phyloP scores from a whole-genome alignment of 1,284 basidiomycete species.

The Ustilago xerochloae region DNA sequence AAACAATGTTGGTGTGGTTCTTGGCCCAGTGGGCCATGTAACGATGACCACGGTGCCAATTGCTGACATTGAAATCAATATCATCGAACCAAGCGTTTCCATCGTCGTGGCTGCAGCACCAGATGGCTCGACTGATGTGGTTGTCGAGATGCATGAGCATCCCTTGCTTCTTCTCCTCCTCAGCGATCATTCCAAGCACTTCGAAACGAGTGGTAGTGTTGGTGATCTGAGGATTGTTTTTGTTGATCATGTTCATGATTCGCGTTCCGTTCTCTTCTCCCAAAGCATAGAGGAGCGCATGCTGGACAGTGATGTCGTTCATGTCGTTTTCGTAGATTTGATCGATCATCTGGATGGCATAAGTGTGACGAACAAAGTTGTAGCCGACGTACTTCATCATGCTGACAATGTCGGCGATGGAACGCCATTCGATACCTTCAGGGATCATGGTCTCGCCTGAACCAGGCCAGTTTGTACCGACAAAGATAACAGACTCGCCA shows the following conservation, averaged over 20 bases:
- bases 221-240: conserved; percentile 32
- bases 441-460: conserved; percentile 44
- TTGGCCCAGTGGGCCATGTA: conserved; percentile 51
- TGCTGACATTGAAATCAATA: conserved; percentile 25
- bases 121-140: conserved; percentile 39
- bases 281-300: conserved; percentile 22
- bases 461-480: conserved; percentile 45
- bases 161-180: conserved; percentile 36
- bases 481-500: conserved; percentile 27
- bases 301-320: conserved; percentile 28
- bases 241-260: conserved; percentile 36
- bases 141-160: conserved; percentile 47
- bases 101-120: conserved; percentile 47
- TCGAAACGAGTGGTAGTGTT: conserved; percentile 35
- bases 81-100: conserved; percentile 49
- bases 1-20: conserved; percentile 43
- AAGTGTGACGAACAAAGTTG: conserved; percentile 48
- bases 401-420: conserved; percentile 27
- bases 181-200: conserved; percentile 26
- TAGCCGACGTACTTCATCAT: conserved; percentile 41
- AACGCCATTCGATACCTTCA: conserved; percentile 39
- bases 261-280: conserved; percentile 33
- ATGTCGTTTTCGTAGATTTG: conserved; percentile 47
- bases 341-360: conserved; percentile 49
- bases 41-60: conserved; percentile 38